Evolutionary conservation across 2,329 filamentous ascomycete species (phyloP).

Genomic region (Talaromyces sp.): DNA sequence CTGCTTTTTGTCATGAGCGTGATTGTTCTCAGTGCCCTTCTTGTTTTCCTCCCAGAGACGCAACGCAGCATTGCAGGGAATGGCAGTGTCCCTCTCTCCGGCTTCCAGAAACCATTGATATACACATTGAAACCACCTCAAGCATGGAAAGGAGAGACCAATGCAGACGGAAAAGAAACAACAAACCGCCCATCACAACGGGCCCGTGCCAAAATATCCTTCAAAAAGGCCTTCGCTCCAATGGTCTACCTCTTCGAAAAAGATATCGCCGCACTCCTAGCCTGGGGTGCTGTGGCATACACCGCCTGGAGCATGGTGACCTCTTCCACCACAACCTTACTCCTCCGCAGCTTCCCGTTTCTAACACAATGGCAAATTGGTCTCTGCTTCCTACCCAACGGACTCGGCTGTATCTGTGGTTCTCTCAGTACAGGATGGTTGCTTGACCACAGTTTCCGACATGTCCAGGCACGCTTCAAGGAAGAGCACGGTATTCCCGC

Average conservation of each 20-base stretch:
- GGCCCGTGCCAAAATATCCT: not conserved
- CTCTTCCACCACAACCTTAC: slow-evolving; percentile 36
- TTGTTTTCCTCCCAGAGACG: slow-evolving; percentile 34
- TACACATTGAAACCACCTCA: not conserved
- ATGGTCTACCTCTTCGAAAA: slow-evolving; percentile 28
- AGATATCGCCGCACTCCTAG: slow-evolving; percentile 33
- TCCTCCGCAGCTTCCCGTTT: slow-evolving; percentile 29
- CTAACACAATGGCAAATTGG: slow-evolving; percentile 27
- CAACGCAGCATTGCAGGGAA: slow-evolving; percentile 35
- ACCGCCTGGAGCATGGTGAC: slow-evolving; percentile 40
- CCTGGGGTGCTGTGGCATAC: slow-evolving; percentile 32
- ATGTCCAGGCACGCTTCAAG: not conserved
- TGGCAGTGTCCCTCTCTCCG: slow-evolving; percentile 25
- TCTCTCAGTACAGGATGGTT: slow-evolving; percentile 12
- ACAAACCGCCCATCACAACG: not conserved
- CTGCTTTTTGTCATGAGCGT: slow-evolving; percentile 31
- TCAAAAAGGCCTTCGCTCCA: not conserved
- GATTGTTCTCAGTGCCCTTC: slow-evolving; percentile 23
- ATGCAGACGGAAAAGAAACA: not conserved
- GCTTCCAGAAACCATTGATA: slow-evolving; percentile 21
- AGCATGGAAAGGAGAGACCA: not conserved
- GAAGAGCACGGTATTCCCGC: slow-evolving; percentile 6
- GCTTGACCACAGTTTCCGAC: slow-evolving; percentile 11
- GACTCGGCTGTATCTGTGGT: slow-evolving; percentile 26
- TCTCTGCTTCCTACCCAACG: slow-evolving; percentile 28